Evolutionary conservation across 257 asterid genomes (phyloP), one percentile per base, ranked within the genome.

Genomic region (Salvia rosmarinus): DNA sequence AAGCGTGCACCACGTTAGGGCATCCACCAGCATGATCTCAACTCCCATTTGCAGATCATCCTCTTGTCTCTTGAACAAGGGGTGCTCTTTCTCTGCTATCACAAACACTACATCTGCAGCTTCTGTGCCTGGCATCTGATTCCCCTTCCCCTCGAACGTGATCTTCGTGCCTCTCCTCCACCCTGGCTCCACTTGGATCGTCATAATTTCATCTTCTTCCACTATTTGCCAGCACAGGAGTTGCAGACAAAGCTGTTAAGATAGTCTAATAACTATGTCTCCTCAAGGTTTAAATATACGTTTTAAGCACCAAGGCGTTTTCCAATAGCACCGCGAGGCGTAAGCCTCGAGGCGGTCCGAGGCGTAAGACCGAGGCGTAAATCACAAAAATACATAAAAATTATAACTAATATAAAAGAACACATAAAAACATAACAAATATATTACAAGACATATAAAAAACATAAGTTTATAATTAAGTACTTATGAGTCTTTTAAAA

Each of bases 141-240:
- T 70, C 23, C 94, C 95, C 83, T 75, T 86, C 8, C 85, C 89
- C 72, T 89, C 95, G 67, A 92, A 92, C 12, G 91, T 85, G 11
- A 89, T 86, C 78, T 61, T 83, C 8, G 96, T 88, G 0, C 92
- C 96, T 78, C 74, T 84, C 39, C 70, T 84, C 96, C 92, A 89
- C 14, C 96, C 98, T 0, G 95, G 92, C 67, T 85, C 75, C 61
- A 89, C 92, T 78, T 88, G 88, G 60, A 89, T 88, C 1, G 88
- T 85, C 16, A 89, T 76, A 49, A 73, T 72, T 60, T 92, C 90
- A 13, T 84, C 95, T 68, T 84, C 84, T 55, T 82, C 78, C 63
- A 82, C 77, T 40, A 83, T 68, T 62, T 82, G 77, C 75, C 96
- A 87, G 82, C 32, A 68, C 35, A 47, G 47, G 40, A 37, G 57